These are phyloP conservation scores for Naematelia aurantialba DNA, from an alignment of 768 basidiomycete species.

Conservation along the genomic window DNA sequence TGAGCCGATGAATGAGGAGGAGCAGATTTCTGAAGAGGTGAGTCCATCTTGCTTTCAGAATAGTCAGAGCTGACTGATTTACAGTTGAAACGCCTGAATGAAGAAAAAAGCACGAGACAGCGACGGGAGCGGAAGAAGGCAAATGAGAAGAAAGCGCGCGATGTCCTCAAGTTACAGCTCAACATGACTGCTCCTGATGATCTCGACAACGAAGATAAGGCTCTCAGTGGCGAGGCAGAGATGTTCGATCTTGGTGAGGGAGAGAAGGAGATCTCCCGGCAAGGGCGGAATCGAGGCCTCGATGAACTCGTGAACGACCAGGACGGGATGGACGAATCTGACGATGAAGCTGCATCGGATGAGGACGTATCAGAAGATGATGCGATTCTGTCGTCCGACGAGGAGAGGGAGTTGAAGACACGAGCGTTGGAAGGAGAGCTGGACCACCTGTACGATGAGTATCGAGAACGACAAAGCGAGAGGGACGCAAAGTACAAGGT, in stretches of 20 bases:
- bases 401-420: slow-evolving; percentile 63
- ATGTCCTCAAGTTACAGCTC: slow-evolving; percentile 90
- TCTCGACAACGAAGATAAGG: slow-evolving; percentile 68
- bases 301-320: slow-evolving; percentile 55
- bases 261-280: slow-evolving; percentile 54
- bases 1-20: slow-evolving; percentile 73
- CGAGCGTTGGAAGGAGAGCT: slow-evolving; percentile 73
- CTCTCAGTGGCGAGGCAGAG: slow-evolving; percentile 70
- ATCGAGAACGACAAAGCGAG: slow-evolving; percentile 73
- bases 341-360: slow-evolving; percentile 46
- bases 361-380: slow-evolving; percentile 51
- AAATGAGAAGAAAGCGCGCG: slow-evolving; percentile 82
- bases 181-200: slow-evolving; percentile 98
- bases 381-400: slow-evolving; percentile 57
- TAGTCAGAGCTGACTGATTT: background rate
- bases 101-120: slow-evolving; percentile 64
- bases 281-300: slow-evolving; percentile 53
- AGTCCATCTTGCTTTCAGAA: slow-evolving; percentile 18
- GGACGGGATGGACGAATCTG: slow-evolving; percentile 49
- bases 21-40: slow-evolving; percentile 85
- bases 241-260: slow-evolving; percentile 76
- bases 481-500: slow-evolving; percentile 83
- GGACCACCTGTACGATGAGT: slow-evolving; percentile 82
- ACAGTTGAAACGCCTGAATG: slow-evolving; percentile 78
- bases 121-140: slow-evolving; percentile 78